Percentiles rank a stretch among this genome's conserved stretches.
These are phyloP conservation scores for Phytophthora pistaciae DNA, from an alignment of 352 stramenopile species.

Conservation along the genomic window DNA sequence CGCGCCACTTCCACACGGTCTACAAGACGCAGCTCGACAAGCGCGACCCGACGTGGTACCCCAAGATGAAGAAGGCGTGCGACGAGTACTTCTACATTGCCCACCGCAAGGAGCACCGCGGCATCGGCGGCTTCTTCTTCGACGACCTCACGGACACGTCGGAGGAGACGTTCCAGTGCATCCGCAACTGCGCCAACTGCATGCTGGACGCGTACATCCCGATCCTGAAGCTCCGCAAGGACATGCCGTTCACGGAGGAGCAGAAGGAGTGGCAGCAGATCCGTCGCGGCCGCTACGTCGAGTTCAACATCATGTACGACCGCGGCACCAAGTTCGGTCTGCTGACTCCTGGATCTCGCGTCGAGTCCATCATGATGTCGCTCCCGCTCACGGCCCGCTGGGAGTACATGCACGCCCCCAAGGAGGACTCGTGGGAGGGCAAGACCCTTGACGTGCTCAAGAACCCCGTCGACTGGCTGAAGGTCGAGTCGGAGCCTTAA, in stretches of 20 bases:
- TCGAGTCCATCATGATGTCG: conserved; percentile 99
- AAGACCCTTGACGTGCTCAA: conserved; percentile 94
- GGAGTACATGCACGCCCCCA: conserved; percentile 94
- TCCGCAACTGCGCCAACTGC: conserved; percentile 73
- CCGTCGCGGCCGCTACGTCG: conserved; percentile 95
- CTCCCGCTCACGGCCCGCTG: conserved; percentile 95
- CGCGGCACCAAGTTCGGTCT: conserved; percentile 98
- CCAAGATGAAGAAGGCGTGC: conserved; percentile 96
- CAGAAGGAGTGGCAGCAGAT: conserved; percentile 98
- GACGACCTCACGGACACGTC: conserved; percentile 96
- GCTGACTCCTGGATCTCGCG: conserved; percentile 94
- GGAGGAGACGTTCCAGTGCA: conserved; percentile 83
- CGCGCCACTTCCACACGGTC: conserved; percentile 96
- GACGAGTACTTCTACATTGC: conserved; percentile 98
- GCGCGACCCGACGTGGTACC: conserved; percentile 92
- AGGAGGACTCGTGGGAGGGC: conserved; percentile 89
- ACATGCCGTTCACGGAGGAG: conserved; percentile 94
- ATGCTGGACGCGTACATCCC: conserved; percentile 93
- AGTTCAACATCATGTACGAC: conserved; percentile 99
- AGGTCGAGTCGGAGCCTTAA: conserved; percentile 50
- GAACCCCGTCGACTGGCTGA: conserved; percentile 94
- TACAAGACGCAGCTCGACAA: conserved; percentile 95
- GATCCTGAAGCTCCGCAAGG: conserved; percentile 95
- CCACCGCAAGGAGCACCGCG: conserved; percentile 94
- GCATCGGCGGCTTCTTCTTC: conserved; percentile 98